phyloP scores from a whole-genome alignment of 2,329 filamentous ascomycete species.

The Cryphonectria parasitica region DNA sequence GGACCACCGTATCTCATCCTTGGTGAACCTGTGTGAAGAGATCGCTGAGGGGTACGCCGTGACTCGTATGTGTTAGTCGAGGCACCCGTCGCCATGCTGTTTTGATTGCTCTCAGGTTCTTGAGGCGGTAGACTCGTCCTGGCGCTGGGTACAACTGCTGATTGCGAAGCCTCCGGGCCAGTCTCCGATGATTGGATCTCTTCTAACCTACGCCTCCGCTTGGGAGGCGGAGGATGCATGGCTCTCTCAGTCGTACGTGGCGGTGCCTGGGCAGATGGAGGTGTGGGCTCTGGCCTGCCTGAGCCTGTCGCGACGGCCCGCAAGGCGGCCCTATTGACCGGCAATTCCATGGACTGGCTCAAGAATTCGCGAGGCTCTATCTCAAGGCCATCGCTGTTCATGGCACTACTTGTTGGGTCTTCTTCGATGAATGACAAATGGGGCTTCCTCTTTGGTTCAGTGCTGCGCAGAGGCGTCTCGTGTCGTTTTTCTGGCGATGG shows the following conservation, averaged over 20 bases:
- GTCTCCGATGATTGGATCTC: constrained; percentile 5
- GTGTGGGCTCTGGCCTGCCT: constrained; percentile 34
- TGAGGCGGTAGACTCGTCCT: background rate
- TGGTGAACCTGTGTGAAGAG: background rate
- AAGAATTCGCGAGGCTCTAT: constrained; percentile 37
- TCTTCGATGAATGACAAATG: constrained; percentile 17
- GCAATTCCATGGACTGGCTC: constrained; percentile 26
- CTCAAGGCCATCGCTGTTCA: constrained; percentile 39
- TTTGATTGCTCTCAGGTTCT: background rate
- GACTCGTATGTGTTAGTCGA: constrained; percentile 11
- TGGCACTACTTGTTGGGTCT: constrained; percentile 36
- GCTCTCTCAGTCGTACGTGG: constrained; percentile 18
- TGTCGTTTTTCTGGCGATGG: background rate
- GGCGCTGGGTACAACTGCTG: background rate
- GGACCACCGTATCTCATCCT: background rate
- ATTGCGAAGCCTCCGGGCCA: background rate
- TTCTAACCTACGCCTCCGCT: constrained; percentile 11
- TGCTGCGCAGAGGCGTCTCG: background rate
- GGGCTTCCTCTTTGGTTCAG: constrained; percentile 19
- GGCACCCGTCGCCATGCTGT: constrained; percentile 13
- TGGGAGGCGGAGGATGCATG: background rate
- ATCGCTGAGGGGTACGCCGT: background rate
- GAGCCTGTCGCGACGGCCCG: constrained; percentile 16
- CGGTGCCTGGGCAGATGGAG: constrained; percentile 39
- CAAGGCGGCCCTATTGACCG: constrained; percentile 34